Conservation (phyloP, 106 monocot species). For the Dioscorea alata region DNA sequence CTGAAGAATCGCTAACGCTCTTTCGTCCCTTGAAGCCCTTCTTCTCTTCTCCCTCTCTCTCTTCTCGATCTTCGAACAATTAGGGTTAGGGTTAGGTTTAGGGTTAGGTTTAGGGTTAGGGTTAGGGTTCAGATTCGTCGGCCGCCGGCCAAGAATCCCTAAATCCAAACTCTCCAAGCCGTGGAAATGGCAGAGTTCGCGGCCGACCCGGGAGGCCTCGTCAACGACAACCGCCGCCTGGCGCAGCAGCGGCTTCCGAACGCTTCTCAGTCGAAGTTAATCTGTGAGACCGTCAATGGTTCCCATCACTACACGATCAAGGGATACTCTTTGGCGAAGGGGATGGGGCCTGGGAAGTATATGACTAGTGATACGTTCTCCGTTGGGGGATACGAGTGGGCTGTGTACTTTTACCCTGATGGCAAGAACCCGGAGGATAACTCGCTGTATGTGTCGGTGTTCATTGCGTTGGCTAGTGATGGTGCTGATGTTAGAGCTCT, state of each 20-base stretch:
- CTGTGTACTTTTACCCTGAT: slow-evolving; percentile 71
- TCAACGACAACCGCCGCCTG: background rate
- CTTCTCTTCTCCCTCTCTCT: background rate
- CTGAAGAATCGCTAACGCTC: too few relatives aligned
- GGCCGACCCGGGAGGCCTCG: background rate
- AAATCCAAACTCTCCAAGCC: slow-evolving; percentile 9
- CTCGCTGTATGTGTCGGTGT: slow-evolving; percentile 58
- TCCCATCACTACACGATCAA: slow-evolving; percentile 55
- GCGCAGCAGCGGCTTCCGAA: background rate
- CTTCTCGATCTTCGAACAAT: background rate
- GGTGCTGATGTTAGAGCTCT: slow-evolving; percentile 68
- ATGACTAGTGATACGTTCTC: slow-evolving; percentile 59
- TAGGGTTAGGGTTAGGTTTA: slow-evolving; percentile 3
- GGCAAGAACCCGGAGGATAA: slow-evolving; percentile 81
- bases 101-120: slow-evolving; percentile 7
- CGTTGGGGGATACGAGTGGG: slow-evolving; percentile 72
- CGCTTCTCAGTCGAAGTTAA: slow-evolving; percentile 34
- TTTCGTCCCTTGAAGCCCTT: too few relatives aligned
- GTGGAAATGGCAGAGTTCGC: slow-evolving; percentile 12
- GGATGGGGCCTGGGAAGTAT: slow-evolving; percentile 66
- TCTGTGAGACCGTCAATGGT: slow-evolving; percentile 69
- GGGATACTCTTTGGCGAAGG: slow-evolving; percentile 77
- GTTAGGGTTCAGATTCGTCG: slow-evolving; percentile 7
- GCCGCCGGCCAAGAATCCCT: background rate
- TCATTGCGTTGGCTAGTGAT: slow-evolving; percentile 54